phyloP scores from a whole-genome alignment of 2,329 filamentous ascomycete genomes.

The Ophiocordyceps australis region DNA sequence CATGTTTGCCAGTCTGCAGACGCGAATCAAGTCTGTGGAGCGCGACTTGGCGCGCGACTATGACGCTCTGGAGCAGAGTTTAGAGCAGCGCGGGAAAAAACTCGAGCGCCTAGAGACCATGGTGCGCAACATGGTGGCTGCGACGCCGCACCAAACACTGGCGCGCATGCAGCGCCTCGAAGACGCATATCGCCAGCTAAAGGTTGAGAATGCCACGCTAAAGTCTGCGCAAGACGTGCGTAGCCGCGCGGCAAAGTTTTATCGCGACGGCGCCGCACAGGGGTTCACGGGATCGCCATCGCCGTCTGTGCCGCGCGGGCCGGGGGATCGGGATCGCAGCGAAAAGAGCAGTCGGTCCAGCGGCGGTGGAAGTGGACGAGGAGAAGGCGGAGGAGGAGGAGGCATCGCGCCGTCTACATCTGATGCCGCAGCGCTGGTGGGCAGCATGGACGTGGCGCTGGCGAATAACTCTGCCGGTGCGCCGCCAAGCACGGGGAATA shows the following conservation, averaged over 20 bases:
- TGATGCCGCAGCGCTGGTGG: constrained; percentile 6
- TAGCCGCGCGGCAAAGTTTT: constrained; percentile 24
- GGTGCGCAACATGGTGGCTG: constrained; percentile 45
- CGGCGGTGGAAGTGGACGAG: too few species aligned
- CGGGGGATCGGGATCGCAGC: constrained; percentile 26
- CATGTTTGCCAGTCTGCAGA: constrained; percentile 60
- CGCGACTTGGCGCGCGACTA: constrained; percentile 85
- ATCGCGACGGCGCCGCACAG: constrained; percentile 17
- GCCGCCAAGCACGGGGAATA: constrained; percentile 5
- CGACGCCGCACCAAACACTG: constrained; percentile 22
- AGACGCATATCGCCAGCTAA: constrained; percentile 42
- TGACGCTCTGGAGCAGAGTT: constrained; percentile 62
- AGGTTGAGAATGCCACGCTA: constrained; percentile 52
- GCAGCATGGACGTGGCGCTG: constrained; percentile 11
- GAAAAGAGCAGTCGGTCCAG: constrained; percentile 12
- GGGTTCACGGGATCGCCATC: constrained; percentile 27
- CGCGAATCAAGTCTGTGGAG: constrained; percentile 70
- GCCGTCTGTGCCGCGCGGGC: constrained; percentile 32
- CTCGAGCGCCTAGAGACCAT: constrained; percentile 74
- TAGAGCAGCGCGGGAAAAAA: constrained; percentile 66
- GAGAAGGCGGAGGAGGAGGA: too few species aligned
- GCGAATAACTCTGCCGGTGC: constrained; percentile 8
- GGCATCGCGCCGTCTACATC: constrained; percentile 12
- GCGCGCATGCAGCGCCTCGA: constrained; percentile 34
- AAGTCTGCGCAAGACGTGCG: constrained; percentile 43